Evolutionary conservation across 257 asterid genomes (phyloP).

Genomic region (Coffea canephora): DNA sequence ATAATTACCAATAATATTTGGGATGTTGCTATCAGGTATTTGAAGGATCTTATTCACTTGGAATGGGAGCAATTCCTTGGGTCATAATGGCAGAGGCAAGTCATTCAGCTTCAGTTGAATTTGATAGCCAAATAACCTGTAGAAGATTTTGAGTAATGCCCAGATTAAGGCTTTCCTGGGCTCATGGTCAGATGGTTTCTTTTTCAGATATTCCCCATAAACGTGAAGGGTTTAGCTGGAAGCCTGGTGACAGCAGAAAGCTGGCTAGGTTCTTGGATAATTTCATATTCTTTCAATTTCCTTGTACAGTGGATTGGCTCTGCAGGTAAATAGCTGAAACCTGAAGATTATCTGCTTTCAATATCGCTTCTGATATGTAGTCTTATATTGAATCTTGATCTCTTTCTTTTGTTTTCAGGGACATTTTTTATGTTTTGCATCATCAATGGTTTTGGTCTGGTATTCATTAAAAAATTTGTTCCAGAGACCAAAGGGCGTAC

Average conservation of each 20-base stretch:
- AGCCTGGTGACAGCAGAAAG: slow-evolving; percentile 78
- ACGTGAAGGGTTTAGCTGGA: slow-evolving; percentile 83
- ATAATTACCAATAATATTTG: not conserved
- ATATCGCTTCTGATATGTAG: not conserved
- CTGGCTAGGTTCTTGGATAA: slow-evolving; percentile 85
- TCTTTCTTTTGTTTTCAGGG: slow-evolving; percentile 38
- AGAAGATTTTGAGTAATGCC: not conserved
- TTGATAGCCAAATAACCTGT: not conserved
- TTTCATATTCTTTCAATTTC: slow-evolving; percentile 74
- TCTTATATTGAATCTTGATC: not conserved
- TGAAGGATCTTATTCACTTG: slow-evolving; percentile 71
- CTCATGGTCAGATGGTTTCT: not conserved
- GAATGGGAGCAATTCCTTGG: slow-evolving; percentile 95
- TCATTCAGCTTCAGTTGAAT: not conserved
- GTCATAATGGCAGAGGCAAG: slow-evolving; percentile 90
- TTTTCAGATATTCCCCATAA: slow-evolving; percentile 78
- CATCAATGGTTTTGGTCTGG: slow-evolving; percentile 53
- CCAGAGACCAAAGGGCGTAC: slow-evolving; percentile 88
- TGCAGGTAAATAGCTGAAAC: slow-evolving; percentile 40
- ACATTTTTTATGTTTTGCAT: slow-evolving; percentile 64
- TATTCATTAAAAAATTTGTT: slow-evolving; percentile 58
- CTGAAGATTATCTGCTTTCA: not conserved
- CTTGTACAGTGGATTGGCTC: slow-evolving; percentile 64
- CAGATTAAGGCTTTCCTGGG: not conserved
- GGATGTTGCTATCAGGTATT: slow-evolving; percentile 47